Conservation (phyloP, 257 asterid species). For the Gentiana dahurica region DNA sequence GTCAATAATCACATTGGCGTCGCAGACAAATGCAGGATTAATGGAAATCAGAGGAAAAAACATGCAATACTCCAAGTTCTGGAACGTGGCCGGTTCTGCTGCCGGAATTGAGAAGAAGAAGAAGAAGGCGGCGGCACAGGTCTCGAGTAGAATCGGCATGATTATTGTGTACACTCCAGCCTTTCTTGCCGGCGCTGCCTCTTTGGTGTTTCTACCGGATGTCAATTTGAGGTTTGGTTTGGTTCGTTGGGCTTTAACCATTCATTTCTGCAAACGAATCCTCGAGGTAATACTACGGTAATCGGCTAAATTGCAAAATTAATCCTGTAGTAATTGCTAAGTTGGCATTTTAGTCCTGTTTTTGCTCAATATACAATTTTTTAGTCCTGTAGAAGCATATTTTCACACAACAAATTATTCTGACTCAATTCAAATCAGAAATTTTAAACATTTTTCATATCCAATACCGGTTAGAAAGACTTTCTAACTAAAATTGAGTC, state of each 20-base stretch:
- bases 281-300: constrained; percentile 34
- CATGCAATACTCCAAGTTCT: constrained; percentile 69
- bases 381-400: too few relatives aligned
- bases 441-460: too few relatives aligned
- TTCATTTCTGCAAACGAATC: constrained; percentile 59
- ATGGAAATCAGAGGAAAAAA: constrained; percentile 46
- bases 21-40: constrained; percentile 19
- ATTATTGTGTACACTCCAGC: constrained; percentile 53
- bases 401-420: too few relatives aligned
- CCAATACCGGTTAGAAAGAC: too few relatives aligned
- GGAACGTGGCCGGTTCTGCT: constrained; percentile 18
- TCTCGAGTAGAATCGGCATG: constrained; percentile 60
- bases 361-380: too few relatives aligned
- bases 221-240: constrained; percentile 31
- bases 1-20: constrained; percentile 16
- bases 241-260: constrained; percentile 37
- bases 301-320: too few relatives aligned
- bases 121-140: constrained; percentile 3
- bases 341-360: too few relatives aligned
- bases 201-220: constrained; percentile 31
- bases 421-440: too few relatives aligned
- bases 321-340: too few relatives aligned
- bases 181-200: constrained; percentile 34
- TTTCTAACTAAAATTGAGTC: too few relatives aligned
- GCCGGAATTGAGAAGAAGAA: constrained; percentile 1